Conservation (phyloP, 306 rosid species). For the Citrullus colocynthis region DNA sequence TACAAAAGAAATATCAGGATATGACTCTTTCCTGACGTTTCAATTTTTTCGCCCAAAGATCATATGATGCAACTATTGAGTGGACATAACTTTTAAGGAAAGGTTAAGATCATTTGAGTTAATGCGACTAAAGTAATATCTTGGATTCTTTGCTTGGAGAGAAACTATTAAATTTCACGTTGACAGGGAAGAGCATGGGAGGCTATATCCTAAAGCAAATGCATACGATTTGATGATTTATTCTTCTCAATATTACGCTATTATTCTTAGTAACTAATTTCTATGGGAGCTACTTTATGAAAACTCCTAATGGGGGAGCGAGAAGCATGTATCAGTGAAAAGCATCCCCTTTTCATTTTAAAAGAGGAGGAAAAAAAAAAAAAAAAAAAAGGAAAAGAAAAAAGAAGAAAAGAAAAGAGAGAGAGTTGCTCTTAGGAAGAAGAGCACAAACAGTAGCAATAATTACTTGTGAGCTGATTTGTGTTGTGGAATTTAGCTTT, state of each 20-base stretch:
- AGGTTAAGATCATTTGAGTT: neutral
- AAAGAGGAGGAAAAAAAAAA: too few species aligned
- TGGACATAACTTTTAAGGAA: neutral
- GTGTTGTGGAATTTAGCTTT: neutral
- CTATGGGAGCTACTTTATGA: neutral
- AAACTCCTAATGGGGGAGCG: neutral
- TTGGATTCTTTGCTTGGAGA: neutral
- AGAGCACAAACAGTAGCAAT: neutral
- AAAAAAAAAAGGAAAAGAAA: neutral
- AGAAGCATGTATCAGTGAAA: neutral
- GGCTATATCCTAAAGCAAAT: neutral
- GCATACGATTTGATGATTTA: neutral
- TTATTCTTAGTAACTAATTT: neutral
- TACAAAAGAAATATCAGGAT: neutral
- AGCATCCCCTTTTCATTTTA: neutral
- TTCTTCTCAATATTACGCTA: neutral
- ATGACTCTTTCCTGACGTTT: neutral
- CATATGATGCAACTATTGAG: neutral
- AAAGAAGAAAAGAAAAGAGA: neutral
- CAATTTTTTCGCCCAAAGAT: neutral
- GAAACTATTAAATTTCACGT: neutral
- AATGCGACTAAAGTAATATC: neutral
- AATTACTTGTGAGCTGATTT: neutral
- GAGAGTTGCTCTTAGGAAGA: neutral
- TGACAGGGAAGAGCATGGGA: neutral